Base-by-base conservation (phyloP, 2,329 filamentous ascomycete species). In the Monilinia aucupariae region DNA sequence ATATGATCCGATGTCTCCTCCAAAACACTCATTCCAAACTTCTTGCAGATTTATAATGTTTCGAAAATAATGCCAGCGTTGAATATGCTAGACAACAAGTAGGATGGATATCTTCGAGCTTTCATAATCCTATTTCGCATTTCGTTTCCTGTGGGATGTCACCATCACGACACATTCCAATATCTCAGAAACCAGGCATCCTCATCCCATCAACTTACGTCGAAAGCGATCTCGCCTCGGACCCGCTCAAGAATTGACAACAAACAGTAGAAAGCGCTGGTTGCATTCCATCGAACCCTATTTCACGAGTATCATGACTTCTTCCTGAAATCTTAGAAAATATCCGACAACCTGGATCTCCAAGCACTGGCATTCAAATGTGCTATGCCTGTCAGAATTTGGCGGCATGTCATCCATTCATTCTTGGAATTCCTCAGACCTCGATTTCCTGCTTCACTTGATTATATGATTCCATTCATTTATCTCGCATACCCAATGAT, bases 391-490 rank as follows among this genome's bases (percentile, higher is more conserved):
- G 91, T 90, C 0, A 80, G 92, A 0, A 94, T 97, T 90, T 97
- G 93, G 94, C 82, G 91, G 0, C 90, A 81, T 88, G 92, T 90
- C 0, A 97, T 97, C 2, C 91, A 96, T 71, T 87, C 85, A 0
- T 93, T 93, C 64, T 79, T 96, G 0, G 91, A 96, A 67, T 73
- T 94, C 0, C 75, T 96, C 0, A 80, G 90, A 0, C 85, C 90
- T 67, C 82, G 87, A 3, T 77, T 96, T 0, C 92, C 92, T 0
- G 81, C 80, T 0, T 92, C 89, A 1, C 76, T 91, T 0, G 92
- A 97, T 56, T 89, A 96, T 62, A 96, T 97, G 92, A 78, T 96
- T 0, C 85, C 86, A 0, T 97, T 96, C 62, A 91, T 97, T 0
- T 96, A 96, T 66, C 76, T 93, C 20, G 88, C 92, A 0, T 97